phyloP scores from a whole-genome alignment of 2,329 filamentous ascomycete genomes.

The Aureobasidium lini region DNA sequence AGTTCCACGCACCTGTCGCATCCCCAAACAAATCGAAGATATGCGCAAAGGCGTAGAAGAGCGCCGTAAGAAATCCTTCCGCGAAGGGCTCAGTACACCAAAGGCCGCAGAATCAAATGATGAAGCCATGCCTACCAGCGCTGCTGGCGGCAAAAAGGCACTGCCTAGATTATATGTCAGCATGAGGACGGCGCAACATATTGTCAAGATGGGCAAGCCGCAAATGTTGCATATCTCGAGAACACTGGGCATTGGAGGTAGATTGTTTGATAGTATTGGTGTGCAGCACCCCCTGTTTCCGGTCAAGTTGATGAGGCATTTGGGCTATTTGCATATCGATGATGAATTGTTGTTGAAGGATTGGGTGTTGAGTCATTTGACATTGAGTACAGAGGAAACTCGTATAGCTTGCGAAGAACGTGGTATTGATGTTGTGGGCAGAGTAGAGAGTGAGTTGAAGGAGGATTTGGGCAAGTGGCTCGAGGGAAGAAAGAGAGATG shows the following conservation, averaged over 20 bases:
- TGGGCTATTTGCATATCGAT: constrained; percentile 62
- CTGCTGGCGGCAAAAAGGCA: constrained; percentile 30
- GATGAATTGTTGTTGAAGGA: constrained; percentile 55
- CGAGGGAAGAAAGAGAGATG: constrained; percentile 31
- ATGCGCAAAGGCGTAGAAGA: constrained; percentile 41
- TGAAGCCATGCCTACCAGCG: constrained; percentile 42
- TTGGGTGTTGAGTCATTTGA: constrained; percentile 44
- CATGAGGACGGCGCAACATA: neutral
- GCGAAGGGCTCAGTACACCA: neutral
- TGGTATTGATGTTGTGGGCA: constrained; percentile 27
- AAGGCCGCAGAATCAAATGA: constrained; percentile 28
- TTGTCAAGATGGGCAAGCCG: constrained; percentile 14
- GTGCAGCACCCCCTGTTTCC: constrained; percentile 47
- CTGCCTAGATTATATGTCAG: neutral
- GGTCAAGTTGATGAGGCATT: constrained; percentile 44
- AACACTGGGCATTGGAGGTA: constrained; percentile 32
- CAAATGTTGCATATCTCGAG: constrained; percentile 36
- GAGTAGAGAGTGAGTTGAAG: constrained; percentile 21
- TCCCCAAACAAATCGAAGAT: constrained; percentile 66
- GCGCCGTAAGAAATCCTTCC: constrained; percentile 11
- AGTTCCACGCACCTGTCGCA: constrained; percentile 74
- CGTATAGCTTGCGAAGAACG: constrained; percentile 31
- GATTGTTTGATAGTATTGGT: constrained; percentile 37
- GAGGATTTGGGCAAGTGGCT: constrained; percentile 34
- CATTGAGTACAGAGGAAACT: constrained; percentile 35